These are phyloP conservation scores for Poterioochromonas sp. DNA, from an alignment of 352 stramenopile genomes.

Conservation along the genomic window DNA sequence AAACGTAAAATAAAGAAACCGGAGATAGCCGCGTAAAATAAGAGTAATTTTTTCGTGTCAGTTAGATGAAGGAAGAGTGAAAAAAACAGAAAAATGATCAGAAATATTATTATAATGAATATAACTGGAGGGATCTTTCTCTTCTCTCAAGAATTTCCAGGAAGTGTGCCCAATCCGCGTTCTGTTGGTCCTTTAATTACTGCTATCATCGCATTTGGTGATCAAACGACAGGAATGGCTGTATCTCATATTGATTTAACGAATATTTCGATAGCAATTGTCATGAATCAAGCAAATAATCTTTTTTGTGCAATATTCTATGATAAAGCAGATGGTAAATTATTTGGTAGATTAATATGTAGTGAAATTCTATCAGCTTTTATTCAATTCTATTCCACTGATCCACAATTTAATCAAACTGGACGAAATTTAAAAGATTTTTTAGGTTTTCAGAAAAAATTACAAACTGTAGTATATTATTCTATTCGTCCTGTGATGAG, in stretches of 20 bases:
- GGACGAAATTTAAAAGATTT: slow-evolving; percentile 80
- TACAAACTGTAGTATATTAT: slow-evolving; percentile 64
- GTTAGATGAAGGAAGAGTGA: too few relatives aligned
- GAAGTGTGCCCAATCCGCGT: slow-evolving; percentile 61
- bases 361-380: slow-evolving; percentile 71
- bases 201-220: slow-evolving; percentile 78
- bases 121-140: slow-evolving; percentile 79
- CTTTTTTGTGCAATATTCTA: slow-evolving; percentile 81
- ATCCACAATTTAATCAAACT: slow-evolving; percentile 60
- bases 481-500: slow-evolving; percentile 66
- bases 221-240: slow-evolving; percentile 69
- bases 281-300: slow-evolving; percentile 70
- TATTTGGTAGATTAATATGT: slow-evolving; percentile 71
- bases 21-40: too few relatives aligned
- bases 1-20: background rate
- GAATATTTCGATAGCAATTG: slow-evolving; percentile 70
- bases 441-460: slow-evolving; percentile 71
- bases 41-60: too few relatives aligned
- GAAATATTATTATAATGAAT: slow-evolving; percentile 80
- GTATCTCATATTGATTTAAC: slow-evolving; percentile 79
- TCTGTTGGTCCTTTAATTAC: slow-evolving; percentile 76
- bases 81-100: slow-evolving; percentile 76
- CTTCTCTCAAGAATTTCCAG: slow-evolving; percentile 80
- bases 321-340: slow-evolving; percentile 61
- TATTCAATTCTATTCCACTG: slow-evolving; percentile 36